A percentile compares a stretch with the other conserved stretches of the same genome.
Evolutionary conservation across 805 yeast genomes (phyloP).

Genomic region (Saccharomycodes ludwigii): DNA sequence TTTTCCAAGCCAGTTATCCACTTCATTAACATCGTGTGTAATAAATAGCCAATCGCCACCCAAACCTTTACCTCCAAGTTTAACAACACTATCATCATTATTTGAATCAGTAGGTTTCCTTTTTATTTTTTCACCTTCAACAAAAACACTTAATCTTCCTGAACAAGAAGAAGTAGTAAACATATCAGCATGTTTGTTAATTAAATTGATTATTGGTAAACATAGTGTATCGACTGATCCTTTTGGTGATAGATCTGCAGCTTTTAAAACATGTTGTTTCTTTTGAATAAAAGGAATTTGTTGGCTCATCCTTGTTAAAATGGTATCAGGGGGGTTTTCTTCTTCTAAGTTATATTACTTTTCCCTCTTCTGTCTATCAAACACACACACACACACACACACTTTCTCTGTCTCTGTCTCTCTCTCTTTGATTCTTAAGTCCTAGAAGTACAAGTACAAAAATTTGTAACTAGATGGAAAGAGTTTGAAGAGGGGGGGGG

Average conservation of each 20-base stretch:
- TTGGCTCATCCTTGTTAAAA: too few relatives aligned
- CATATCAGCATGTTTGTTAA: conserved; percentile 51
- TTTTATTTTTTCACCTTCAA: conserved; percentile 58
- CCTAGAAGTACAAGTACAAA: too few relatives aligned
- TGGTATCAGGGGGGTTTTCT: too few relatives aligned
- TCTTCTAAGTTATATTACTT: too few relatives aligned
- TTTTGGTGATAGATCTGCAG: conserved; percentile 72
- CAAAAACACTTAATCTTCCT: conserved; percentile 72
- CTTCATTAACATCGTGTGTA: conserved; percentile 45
- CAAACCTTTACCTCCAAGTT: conserved; percentile 74
- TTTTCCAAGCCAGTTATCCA: conserved; percentile 37
- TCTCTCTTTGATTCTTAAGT: too few relatives aligned
- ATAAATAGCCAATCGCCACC: conserved; percentile 80
- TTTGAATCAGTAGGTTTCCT: conserved; percentile 8
- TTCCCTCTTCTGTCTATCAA: too few relatives aligned
- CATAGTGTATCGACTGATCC: conserved; percentile 73
- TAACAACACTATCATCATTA: conserved; percentile 16
- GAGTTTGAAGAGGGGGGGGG: too few relatives aligned
- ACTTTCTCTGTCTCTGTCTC: too few relatives aligned
- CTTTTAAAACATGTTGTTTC: too few relatives aligned
- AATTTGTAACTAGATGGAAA: too few relatives aligned
- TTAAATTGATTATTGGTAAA: conserved; percentile 55
- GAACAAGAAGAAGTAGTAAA: conserved; percentile 87
- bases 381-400: too few relatives aligned
- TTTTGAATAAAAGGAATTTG: conserved; percentile 57